Percentiles rank a stretch among this genome's conserved stretches.
phyloP scores from a whole-genome alignment of 2,329 filamentous ascomycete species.

The Aspergillus thermomutatus region DNA sequence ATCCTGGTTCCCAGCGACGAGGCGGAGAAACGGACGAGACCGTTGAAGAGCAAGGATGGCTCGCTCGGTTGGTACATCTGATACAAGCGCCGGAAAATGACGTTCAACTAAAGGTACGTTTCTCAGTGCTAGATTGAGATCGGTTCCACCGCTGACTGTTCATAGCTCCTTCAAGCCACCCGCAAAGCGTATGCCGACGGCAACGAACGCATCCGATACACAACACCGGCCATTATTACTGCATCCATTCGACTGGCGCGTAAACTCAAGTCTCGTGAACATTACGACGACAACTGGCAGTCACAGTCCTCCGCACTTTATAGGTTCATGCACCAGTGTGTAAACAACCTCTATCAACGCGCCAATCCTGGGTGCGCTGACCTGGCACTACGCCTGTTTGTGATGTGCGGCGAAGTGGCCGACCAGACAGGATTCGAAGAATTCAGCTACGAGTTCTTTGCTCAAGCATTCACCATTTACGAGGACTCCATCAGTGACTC shows the following conservation, averaged over 20 bases:
- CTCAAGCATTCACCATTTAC: constrained; percentile 96
- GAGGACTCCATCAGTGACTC: constrained; percentile 95
- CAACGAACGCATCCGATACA: constrained; percentile 93
- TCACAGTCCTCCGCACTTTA: constrained; percentile 76
- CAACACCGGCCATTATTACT: constrained; percentile 87
- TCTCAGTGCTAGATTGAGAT: not conserved
- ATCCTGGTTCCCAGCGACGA: constrained; percentile 75
- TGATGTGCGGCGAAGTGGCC: constrained; percentile 86
- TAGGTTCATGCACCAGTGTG: constrained; percentile 88
- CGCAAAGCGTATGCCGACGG: constrained; percentile 86
- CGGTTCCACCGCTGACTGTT: constrained; percentile 13
- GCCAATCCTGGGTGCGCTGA: constrained; percentile 81
- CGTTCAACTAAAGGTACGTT: constrained; percentile 73
- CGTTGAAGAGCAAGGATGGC: constrained; percentile 95
- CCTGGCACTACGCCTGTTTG: constrained; percentile 82
- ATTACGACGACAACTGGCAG: constrained; percentile 74
- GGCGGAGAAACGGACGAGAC: constrained; percentile 93
- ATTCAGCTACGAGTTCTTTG: constrained; percentile 96
- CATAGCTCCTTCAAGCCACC: constrained; percentile 74
- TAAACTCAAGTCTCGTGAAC: constrained; percentile 84
- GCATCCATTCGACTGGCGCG: constrained; percentile 85
- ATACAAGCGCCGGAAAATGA: constrained; percentile 82
- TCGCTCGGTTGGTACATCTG: constrained; percentile 87
- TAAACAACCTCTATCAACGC: constrained; percentile 83
- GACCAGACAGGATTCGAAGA: constrained; percentile 91